Conservation (phyloP, 352 stramenopile genomes). For the Phytophthora sansomeana region DNA sequence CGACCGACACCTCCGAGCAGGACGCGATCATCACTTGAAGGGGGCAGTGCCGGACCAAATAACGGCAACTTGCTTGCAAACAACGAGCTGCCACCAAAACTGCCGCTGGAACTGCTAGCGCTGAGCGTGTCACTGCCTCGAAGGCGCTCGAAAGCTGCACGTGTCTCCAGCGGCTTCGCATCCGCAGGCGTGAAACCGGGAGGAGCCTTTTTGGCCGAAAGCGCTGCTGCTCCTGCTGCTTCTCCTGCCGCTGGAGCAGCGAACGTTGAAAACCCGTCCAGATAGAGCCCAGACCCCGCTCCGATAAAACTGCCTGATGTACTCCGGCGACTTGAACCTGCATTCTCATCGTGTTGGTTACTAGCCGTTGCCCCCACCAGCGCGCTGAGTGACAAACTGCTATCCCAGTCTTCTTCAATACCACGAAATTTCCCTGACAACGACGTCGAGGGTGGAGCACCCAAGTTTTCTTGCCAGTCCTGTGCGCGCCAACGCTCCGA, state of each 20-base stretch:
- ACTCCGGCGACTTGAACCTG: slow-evolving; percentile 5
- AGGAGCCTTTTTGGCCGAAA: slow-evolving; percentile 41
- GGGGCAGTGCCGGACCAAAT: slow-evolving; percentile 43
- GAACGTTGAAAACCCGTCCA: slow-evolving; percentile 30
- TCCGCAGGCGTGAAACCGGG: slow-evolving; percentile 71
- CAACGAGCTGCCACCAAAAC: slow-evolving; percentile 25
- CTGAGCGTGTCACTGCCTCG: slow-evolving; percentile 3
- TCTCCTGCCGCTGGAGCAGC: slow-evolving; percentile 1
- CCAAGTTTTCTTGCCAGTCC: slow-evolving; percentile 24
- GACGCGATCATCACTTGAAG: slow-evolving; percentile 5
- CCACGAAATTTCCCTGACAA: slow-evolving; percentile 12
- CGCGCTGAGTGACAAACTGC: slow-evolving; percentile 21
- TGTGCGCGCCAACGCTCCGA: slow-evolving; percentile 35
- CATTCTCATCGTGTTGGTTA: slow-evolving; percentile 14
- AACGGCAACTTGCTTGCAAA: slow-evolving; percentile 60
- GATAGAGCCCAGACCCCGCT: slow-evolving; percentile 4
- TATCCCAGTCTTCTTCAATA: slow-evolving; percentile 27
- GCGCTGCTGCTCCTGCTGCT: not conserved
- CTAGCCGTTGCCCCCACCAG: slow-evolving; percentile 2
- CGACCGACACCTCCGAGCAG: slow-evolving; percentile 22
- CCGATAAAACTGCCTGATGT: slow-evolving; percentile 26
- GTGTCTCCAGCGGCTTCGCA: slow-evolving; percentile 57
- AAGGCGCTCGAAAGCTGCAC: slow-evolving; percentile 59
- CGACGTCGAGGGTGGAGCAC: slow-evolving; percentile 11
- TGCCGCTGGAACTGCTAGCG: slow-evolving; percentile 3